Evolutionary conservation across 306 rosid species (phyloP), one percentile per base, ranked within the genome.

Genomic region (Begonia peltatifolia): DNA sequence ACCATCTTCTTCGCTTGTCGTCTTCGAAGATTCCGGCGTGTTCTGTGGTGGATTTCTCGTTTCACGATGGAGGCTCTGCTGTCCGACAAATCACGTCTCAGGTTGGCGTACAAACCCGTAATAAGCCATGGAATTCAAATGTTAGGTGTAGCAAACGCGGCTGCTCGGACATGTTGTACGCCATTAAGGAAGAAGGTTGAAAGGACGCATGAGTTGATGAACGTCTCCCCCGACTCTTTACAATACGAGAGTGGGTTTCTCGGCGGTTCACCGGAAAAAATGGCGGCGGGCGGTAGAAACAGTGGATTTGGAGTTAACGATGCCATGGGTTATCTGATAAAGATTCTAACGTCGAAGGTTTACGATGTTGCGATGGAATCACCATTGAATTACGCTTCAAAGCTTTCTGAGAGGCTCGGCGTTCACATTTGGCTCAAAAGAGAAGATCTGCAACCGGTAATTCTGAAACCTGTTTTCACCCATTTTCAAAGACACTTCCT

Each of bases 401-500:
- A 73, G 76, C 74, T 87, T 36, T 84, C 96, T 0, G 83, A 65
- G 58, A 64, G 78, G 30, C 66, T 72, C 52, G 87, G 92, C 2
- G 78, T 71, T 57, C 64, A 71, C 6, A 2, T 87, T 58, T 87
- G 87, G 94, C 87, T 87, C 64, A 87, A 87, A 53, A 73, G 96
- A 46, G 96, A 87, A 62, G 96, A 87, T 55, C 62, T 87, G 48
- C 87, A 84, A 60, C 92, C 94, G 0, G 96, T 87, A 46, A 64
- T 84, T 76, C 1, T 7, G 38, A 30, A 30, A 30, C 23, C 47
- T 13, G 10, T 13, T 43, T 6, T 43, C 13, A 43, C 47, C 47
- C 47, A 13, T 13, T 13, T 43, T 13, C 9, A 43, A 43, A 43
- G 23, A 20, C 23, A 20, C 23, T 30, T 30, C 38, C 9, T 30